Base-by-base conservation (phyloP, 306 rosid genomes). In the Prunus armeniaca region DNA sequence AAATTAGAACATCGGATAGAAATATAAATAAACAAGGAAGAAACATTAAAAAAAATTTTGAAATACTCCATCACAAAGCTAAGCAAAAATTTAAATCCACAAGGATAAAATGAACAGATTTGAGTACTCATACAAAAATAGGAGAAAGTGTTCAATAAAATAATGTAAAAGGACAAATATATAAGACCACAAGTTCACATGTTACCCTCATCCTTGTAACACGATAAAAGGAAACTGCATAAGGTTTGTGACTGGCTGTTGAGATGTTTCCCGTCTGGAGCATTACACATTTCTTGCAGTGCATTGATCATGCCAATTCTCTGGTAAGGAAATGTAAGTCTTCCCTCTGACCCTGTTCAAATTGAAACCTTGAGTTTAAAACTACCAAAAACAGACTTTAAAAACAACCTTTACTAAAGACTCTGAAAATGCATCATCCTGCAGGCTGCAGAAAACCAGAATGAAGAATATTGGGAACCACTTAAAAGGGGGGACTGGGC, bases 321-420 rank as follows among this genome's bases (percentile, higher is more conserved):
- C 88, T 95, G 99, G 88, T 90, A 92, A 71, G 99, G 96, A 82
- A 90, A 91, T 24, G 97, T 86, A 78, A 95, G 89, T 82, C 99
- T 95, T 82, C 99, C 99, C 87, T 92, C 99, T 27, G 96, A 88
- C 45, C 99, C 97, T 95, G 82, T 51, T 75, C 10, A 79, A 73
- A 82, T 75, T 41, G 67, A 80, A 60, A 45, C 19, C 61, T 51
- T 27, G 25, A 15, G 63, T 38, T 75, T 67, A 73, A 34, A 65
- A 84, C 22, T 55, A 56, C 73, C 75, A 75, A 70, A 76, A 51
- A 54, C 77, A 81, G 60, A 76, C 49, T 50, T 58, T 55, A 75
- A n/a, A 22, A 43, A 30, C 60, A 68, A 84, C 49, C 60, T 67
- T 70, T 15, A 67, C 54, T 28, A 68, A 72, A 65, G 50, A 67